Conservation (phyloP, 2,329 filamentous ascomycete genomes). For the Lasiodiplodia sp. region DNA sequence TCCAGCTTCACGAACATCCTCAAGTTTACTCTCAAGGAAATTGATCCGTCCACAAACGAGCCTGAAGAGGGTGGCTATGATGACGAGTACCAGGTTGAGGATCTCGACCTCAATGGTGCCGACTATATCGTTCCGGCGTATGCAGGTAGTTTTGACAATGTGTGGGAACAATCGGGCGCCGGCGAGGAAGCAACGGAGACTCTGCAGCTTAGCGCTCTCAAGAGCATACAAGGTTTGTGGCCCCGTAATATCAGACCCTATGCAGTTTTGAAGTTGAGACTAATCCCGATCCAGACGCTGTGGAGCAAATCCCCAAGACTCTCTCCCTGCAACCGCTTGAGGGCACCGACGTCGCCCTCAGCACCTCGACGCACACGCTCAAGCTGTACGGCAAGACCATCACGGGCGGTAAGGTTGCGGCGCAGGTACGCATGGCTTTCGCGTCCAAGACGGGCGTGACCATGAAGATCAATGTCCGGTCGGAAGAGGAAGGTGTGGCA, state of each 20-base stretch:
- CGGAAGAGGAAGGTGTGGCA: slow-evolving; percentile 92
- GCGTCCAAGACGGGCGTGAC: slow-evolving; percentile 92
- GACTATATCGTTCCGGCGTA: slow-evolving; percentile 96
- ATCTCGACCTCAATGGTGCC: slow-evolving; percentile 71
- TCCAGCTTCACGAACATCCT: slow-evolving; percentile 89
- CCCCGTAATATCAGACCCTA: neutral
- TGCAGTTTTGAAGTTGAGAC: neutral
- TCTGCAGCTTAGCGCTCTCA: slow-evolving; percentile 83
- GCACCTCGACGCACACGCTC: slow-evolving; percentile 88
- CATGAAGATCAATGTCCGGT: slow-evolving; percentile 90
- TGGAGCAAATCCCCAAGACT: slow-evolving; percentile 84
- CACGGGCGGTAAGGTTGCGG: slow-evolving; percentile 85
- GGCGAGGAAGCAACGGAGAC: slow-evolving; percentile 93
- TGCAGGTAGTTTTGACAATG: slow-evolving; percentile 91
- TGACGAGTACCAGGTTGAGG: slow-evolving; percentile 76
- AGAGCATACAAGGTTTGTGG: slow-evolving; percentile 86
- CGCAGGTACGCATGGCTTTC: slow-evolving; percentile 89
- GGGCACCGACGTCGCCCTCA: slow-evolving; percentile 89
- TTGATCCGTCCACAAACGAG: slow-evolving; percentile 91
- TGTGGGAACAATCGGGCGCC: slow-evolving; percentile 92
- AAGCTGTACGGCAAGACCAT: slow-evolving; percentile 97
- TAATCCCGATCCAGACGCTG: slow-evolving; percentile 71
- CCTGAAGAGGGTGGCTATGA: slow-evolving; percentile 93
- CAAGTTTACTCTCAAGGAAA: slow-evolving; percentile 98
- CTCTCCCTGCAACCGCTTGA: slow-evolving; percentile 93